Evolutionary conservation across 2,329 filamentous ascomycete species (phyloP), one percentile per base, ranked within the genome.

Genomic region (Rhexocercosporidium sp.): DNA sequence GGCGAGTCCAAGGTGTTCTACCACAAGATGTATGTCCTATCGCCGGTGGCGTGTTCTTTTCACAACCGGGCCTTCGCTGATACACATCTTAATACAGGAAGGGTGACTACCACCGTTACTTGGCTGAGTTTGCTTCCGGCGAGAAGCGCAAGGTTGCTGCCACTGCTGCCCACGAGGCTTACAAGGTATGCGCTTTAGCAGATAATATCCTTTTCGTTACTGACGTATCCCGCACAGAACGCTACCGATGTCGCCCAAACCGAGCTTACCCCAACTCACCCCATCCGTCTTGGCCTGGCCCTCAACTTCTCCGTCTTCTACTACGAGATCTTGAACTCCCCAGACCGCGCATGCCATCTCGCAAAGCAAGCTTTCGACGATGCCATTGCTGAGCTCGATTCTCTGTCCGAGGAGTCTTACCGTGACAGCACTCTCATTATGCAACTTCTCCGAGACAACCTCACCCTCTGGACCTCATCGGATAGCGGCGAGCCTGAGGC

Each of bases 1-100:
- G 95, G 95, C 85, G 95, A 98, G 88, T 97, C 94, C 82, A 98
- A 97, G 90, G 95, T 98, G 81, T 98, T 98, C 84, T 98, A 98
- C 87, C 94, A 97, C 91, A 98, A 98, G 90, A 98, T 98, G 95
- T 97, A 85, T 77, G 92, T 87, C 73, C 68, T 73, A 69, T 75
- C 71, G 65, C 41, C 29, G 16, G 25, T 51, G 14, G 66, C 64
- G 31, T 27, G 59, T 62, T 44, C 68, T 53, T 37, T 37, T 37
- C 56, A 41, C 27, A 56, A 65, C 25, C 27, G 66, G 62, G 37
- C 66, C 41, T 64, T 64, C 67, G 66, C 66, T 72, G 66, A 71
- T 65, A 31, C 27, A 46, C 29, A 8, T 72, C 60, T 61, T 44
- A 56, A 59, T 71, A 78, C 76, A 97, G 93, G 93, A 97, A 97